Conservation (phyloP, 2,329 filamentous ascomycete species). For the Neonectria hederae region DNA sequence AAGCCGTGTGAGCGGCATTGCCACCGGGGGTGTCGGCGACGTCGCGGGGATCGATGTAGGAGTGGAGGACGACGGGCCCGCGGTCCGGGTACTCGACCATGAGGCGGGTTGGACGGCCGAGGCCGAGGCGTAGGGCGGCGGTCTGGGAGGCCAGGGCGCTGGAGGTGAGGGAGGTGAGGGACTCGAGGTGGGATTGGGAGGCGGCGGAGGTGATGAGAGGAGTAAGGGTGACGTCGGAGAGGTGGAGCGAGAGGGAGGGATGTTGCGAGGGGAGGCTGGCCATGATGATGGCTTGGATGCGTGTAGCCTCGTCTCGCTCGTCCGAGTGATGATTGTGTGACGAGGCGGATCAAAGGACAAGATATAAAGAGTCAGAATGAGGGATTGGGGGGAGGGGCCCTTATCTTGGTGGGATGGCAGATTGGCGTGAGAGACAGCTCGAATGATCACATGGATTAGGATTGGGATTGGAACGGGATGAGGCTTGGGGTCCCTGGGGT, state of each 20-base stretch:
- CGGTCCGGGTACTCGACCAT: slow-evolving; percentile 64
- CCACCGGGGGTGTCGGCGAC: slow-evolving; percentile 27
- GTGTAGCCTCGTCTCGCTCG: slow-evolving; percentile 9
- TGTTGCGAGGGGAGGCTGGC: slow-evolving; percentile 57
- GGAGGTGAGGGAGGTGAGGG: slow-evolving; percentile 63
- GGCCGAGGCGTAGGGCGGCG: slow-evolving; percentile 60
- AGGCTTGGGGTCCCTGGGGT: slow-evolving; percentile 7
- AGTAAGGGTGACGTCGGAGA: slow-evolving; percentile 65
- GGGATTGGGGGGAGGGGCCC: background rate
- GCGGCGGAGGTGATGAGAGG: slow-evolving; percentile 65
- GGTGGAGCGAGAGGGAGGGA: slow-evolving; percentile 63
- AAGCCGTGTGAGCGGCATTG: slow-evolving; percentile 19
- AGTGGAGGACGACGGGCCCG: slow-evolving; percentile 55
- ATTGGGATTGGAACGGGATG: background rate
- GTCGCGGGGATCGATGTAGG: slow-evolving; percentile 56
- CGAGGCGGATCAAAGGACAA: background rate
- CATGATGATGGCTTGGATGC: slow-evolving; percentile 42
- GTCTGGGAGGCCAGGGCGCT: slow-evolving; percentile 64
- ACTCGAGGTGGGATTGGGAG: slow-evolving; percentile 54
- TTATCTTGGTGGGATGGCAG: background rate
- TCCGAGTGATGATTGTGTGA: background rate
- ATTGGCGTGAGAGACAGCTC: slow-evolving; percentile 20
- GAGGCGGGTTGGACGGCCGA: slow-evolving; percentile 64
- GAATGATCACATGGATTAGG: slow-evolving; percentile 25
- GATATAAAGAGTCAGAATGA: background rate